Evolutionary conservation across 805 yeast species (phyloP), one percentile per base, ranked within the genome.

Genomic region (Kurtzmaniella cleridarum): DNA sequence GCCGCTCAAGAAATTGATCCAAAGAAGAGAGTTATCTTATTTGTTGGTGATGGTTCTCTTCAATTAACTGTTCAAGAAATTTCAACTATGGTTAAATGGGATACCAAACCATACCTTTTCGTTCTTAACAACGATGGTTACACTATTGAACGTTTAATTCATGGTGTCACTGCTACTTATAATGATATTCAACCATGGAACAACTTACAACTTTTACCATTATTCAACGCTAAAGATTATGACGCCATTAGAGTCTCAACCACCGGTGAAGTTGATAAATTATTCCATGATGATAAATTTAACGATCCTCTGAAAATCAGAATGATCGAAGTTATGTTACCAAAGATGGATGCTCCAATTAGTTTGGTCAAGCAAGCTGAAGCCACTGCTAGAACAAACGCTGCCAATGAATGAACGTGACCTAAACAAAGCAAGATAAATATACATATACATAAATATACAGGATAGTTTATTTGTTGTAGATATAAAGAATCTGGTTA

Each of bases 31-130:
- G 84, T 78, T 39, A 69, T 79, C 43, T 64, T 81, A 44, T 81
- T 81, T 57, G 76, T 79, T 48, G 88, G 88, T 67, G 88, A 81
- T 60, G 88, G 88, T 59, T 81, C 87, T 33, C 68, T 81, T 52
- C 88, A 81, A 65, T 71, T 81, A 62, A 80, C 88, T 11, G 84
- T 79, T 27, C 86, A 80, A 66, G 84, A 82, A 58, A 78, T 81
- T 55, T 77, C 84, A 40, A 80, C 84, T 47, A 73, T 79, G 74
- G 69, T 78, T 55, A 75, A 80, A 62, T 76, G 82, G 81, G 72
- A 73, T 44, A 69, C 78, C 53, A 78, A 71, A 46, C 86, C 86
- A 53, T 81, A 81, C 65, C 61, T 81, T 54, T 81, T 81, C 56
- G 77, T 81, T 27, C 69, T 81, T 57, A 81, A 81, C 69, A 81